A percentile compares a stretch with the other conserved stretches of the same genome.
phyloP scores from a whole-genome alignment of 345 rosid species.

The Moricandia arvensis region DNA sequence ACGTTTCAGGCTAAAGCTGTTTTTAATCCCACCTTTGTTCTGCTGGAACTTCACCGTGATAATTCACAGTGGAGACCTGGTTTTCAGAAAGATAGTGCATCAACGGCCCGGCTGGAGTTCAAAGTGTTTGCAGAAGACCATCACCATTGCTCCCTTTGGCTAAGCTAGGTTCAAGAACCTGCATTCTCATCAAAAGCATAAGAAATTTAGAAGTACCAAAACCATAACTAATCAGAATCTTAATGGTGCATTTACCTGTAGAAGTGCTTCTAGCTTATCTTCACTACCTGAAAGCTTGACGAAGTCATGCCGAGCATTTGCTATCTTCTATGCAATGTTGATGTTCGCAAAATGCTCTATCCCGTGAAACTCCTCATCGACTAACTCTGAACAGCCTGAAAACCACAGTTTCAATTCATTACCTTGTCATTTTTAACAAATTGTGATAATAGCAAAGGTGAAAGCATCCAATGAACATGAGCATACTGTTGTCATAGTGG shows the following conservation, averaged over 20 bases:
- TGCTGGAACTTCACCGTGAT: slow-evolving; percentile 96
- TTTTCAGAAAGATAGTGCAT: slow-evolving; percentile 84
- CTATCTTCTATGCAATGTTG: slow-evolving; percentile 85
- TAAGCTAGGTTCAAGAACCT: slow-evolving; percentile 98
- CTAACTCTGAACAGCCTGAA: slow-evolving; percentile 87
- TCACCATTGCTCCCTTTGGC: slow-evolving; percentile 90
- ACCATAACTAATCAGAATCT: neutral
- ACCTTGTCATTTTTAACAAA: too few species aligned
- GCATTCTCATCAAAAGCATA: slow-evolving; percentile 30
- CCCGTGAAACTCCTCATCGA: slow-evolving; percentile 94
- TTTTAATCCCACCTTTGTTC: slow-evolving; percentile 63
- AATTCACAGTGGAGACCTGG: slow-evolving; percentile 81
- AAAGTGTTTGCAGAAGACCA: slow-evolving; percentile 93
- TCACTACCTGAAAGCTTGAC: slow-evolving; percentile 82
- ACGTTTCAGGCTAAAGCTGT: slow-evolving; percentile 7
- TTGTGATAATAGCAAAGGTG: neutral
- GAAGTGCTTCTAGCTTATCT: slow-evolving; percentile 85
- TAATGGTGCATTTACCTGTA: slow-evolving; percentile 59
- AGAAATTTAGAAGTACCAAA: neutral
- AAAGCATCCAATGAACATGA: neutral
- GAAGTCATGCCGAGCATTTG: slow-evolving; percentile 92
- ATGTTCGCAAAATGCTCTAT: slow-evolving; percentile 82
- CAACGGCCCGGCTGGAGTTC: slow-evolving; percentile 90
- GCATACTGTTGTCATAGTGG: slow-evolving; percentile 86
- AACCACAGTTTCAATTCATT: slow-evolving; percentile 7